A percentile compares a stretch with the other conserved stretches of the same genome.
These are phyloP conservation scores for Alnus glutinosa DNA, from an alignment of 306 rosid species.

Conservation along the genomic window DNA sequence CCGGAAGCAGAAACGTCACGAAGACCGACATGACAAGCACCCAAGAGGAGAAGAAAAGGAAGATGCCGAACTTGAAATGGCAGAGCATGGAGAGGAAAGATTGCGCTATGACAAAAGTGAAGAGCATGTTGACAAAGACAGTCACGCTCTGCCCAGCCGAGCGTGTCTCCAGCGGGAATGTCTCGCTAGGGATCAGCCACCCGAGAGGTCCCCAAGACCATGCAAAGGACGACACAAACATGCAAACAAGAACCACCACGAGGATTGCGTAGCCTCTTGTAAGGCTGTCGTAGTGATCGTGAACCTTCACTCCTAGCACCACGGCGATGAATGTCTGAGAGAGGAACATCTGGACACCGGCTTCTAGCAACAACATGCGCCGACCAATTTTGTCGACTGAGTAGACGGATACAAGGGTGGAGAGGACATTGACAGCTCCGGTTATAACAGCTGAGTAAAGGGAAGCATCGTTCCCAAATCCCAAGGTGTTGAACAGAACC, in stretches of 20 bases:
- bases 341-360: slow-evolving; percentile 63
- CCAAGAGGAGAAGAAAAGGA: slow-evolving; percentile 60
- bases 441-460: slow-evolving; percentile 66
- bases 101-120: slow-evolving; percentile 62
- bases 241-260: slow-evolving; percentile 64
- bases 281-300: slow-evolving; percentile 34
- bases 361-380: slow-evolving; percentile 49
- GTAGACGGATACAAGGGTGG: slow-evolving; percentile 54
- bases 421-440: slow-evolving; percentile 58
- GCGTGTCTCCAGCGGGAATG: slow-evolving; percentile 57
- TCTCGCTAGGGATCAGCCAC: slow-evolving; percentile 74
- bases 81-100: slow-evolving; percentile 64
- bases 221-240: slow-evolving; percentile 57
- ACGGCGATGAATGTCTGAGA: slow-evolving; percentile 52
- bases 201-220: slow-evolving; percentile 87
- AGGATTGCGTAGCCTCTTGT: slow-evolving; percentile 36
- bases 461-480: slow-evolving; percentile 49
- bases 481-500: slow-evolving; percentile 53
- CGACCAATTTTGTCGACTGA: slow-evolving; percentile 56
- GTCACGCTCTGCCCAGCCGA: slow-evolving; percentile 64
- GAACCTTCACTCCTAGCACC: slow-evolving; percentile 45
- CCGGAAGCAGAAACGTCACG: slow-evolving; percentile 58
- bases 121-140: slow-evolving; percentile 58
- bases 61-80: slow-evolving; percentile 48
- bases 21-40: slow-evolving; percentile 42